Conservation (phyloP, 306 rosid genomes). For the Prunus armeniaca region DNA sequence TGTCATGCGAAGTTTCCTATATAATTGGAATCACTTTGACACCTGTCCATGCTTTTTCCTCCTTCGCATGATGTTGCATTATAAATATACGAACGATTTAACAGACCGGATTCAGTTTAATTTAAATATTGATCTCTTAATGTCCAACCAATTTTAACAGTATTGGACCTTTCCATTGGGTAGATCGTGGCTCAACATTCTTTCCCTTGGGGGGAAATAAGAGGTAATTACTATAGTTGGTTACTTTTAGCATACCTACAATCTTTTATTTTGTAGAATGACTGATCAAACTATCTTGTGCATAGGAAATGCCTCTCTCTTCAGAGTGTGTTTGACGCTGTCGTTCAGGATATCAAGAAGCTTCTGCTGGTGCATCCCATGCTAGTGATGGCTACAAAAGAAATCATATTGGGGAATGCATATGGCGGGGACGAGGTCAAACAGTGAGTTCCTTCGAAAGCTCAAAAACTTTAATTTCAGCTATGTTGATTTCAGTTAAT, state of each 20-base stretch:
- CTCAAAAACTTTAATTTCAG: not conserved
- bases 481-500: not conserved
- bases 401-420: constrained; percentile 54
- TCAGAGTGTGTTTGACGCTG: constrained; percentile 64
- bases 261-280: not conserved
- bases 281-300: not conserved
- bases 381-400: constrained; percentile 73
- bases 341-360: constrained; percentile 69
- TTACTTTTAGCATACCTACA: not conserved
- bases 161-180: constrained; percentile 95
- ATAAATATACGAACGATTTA: not conserved
- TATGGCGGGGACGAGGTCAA: constrained; percentile 38
- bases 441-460: constrained; percentile 46
- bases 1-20: not conserved
- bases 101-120: not conserved
- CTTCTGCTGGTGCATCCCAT: constrained; percentile 77
- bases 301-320: constrained; percentile 70
- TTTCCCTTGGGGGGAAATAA: constrained; percentile 42
- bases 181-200: constrained; percentile 73
- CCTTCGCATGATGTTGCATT: not conserved
- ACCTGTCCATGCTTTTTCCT: not conserved
- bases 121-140: constrained; percentile 22
- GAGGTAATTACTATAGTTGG: constrained; percentile 41
- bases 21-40: no score
- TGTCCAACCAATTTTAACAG: constrained; percentile 38